Conservation (phyloP, 2,329 filamentous ascomycete genomes). For the Xylariaceae sp. region DNA sequence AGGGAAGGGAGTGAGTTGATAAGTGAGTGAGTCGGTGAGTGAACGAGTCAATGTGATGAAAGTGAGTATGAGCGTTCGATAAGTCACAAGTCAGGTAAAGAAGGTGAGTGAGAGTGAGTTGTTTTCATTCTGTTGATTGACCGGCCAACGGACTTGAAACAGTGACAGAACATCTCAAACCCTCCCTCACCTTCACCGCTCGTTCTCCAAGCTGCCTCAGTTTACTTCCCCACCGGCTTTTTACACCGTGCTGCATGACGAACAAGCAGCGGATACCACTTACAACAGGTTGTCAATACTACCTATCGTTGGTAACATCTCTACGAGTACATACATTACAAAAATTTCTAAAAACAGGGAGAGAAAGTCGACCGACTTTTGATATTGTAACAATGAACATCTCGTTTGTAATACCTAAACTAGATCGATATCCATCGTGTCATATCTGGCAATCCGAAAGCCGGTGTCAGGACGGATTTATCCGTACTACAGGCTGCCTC, state of each 20-base stretch:
- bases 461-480: neutral
- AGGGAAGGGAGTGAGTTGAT: neutral
- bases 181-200: slow-evolving; percentile 19
- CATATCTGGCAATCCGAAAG: slow-evolving; percentile 6
- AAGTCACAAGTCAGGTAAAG: too few relatives aligned
- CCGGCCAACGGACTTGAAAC: slow-evolving; percentile 11
- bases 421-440: neutral
- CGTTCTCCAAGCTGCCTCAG: slow-evolving; percentile 17
- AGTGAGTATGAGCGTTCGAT: too few relatives aligned
- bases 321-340: slow-evolving; percentile 10
- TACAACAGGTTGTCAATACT: neutral
- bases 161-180: slow-evolving; percentile 8
- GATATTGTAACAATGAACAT: neutral
- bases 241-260: slow-evolving; percentile 16
- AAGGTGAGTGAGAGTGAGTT: neutral
- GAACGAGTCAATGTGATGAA: neutral
- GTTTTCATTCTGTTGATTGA: slow-evolving; percentile 16
- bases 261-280: slow-evolving; percentile 15
- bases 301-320: too few relatives aligned
- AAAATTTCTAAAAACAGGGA: slow-evolving; percentile 1
- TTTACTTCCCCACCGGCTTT: slow-evolving; percentile 9
- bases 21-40: neutral
- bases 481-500: too few relatives aligned
- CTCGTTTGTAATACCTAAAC: neutral
- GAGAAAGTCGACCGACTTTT: slow-evolving; percentile 26